Evolutionary conservation across 2,329 filamentous ascomycete species (phyloP).

Genomic region (Penicillium hesseltinei): DNA sequence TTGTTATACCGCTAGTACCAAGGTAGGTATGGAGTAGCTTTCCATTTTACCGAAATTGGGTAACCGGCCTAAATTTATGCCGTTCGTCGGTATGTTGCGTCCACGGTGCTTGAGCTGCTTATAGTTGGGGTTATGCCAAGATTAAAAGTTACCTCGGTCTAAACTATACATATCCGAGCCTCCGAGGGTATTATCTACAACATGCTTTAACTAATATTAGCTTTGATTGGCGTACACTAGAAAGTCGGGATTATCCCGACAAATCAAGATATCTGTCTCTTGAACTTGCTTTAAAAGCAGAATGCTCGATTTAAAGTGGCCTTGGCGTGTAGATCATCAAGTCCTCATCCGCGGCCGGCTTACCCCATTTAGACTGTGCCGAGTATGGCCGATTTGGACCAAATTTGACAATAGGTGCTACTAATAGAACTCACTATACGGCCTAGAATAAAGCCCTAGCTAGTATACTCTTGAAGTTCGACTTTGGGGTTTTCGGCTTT

Average conservation of each 20-base stretch:
- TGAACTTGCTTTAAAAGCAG: neutral
- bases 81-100: neutral
- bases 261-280: neutral
- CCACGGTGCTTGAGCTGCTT: slow-evolving; percentile 14
- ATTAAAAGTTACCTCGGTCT: slow-evolving; percentile 3
- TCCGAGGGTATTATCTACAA: slow-evolving; percentile 1
- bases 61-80: neutral
- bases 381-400: too few relatives aligned
- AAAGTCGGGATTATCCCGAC: neutral
- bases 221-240: neutral
- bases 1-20: neutral
- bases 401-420: too few relatives aligned
- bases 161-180: slow-evolving; percentile 6
- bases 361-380: too few relatives aligned
- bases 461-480: too few relatives aligned
- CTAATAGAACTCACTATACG: too few relatives aligned
- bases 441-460: too few relatives aligned
- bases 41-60: neutral
- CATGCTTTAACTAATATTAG: neutral
- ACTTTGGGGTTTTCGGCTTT: too few relatives aligned
- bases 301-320: neutral
- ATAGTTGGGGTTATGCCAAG: neutral
- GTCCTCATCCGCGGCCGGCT: neutral
- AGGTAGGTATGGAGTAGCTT: neutral
- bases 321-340: slow-evolving; percentile 7